Base-by-base conservation (phyloP, 202 grass and related monocot genomes). In the Panicum virgatum region DNA sequence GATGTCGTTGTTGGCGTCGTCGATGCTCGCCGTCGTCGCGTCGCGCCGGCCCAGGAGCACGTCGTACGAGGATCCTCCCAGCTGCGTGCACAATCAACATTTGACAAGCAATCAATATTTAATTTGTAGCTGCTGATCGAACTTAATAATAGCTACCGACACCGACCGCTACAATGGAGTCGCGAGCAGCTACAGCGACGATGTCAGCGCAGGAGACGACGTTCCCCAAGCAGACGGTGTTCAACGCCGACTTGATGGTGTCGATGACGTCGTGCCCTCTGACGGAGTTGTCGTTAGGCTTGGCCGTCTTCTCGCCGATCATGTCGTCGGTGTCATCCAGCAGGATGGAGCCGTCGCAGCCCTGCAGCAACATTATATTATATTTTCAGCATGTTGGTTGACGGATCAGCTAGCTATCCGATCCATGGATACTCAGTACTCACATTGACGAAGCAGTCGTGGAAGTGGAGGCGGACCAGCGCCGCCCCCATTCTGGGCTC, bases 391-490 rank as follows among this genome's bases (percentile, higher is more conserved):
- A n/a, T n/a, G n/a, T n/a, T n/a, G n/a, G n/a, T n/a, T n/a, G n/a
- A n/a, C n/a, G n/a, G n/a, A n/a, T n/a, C n/a, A n/a, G n/a, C n/a
- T n/a, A n/a, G n/a, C n/a, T n/a, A n/a, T n/a, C n/a, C n/a, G n/a
- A n/a, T n/a, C n/a, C n/a, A n/a, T n/a, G n/a, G n/a, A n/a, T n/a
- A n/a, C n/a, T n/a, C n/a, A n/a, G n/a, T n/a, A n/a, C n/a, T 87
- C 71, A 94, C 92, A 12, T 93, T 94, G 84, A 91, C 92, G 65
- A 95, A 85, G 88, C 95, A 98, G 75, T 98, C 95, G 26, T 98
- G 92, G 84, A 98, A 98, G 79, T 94, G 92, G 59, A 98, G 37
- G 32, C 95, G 90, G 57, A 98, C 82, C 58, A 95, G 88, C 27
- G 95, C 90, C 5, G 80, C 90, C 14, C 95, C 92, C 84, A 98